A percentile compares a stretch with the other conserved stretches of the same genome.
Evolutionary conservation across 2,329 filamentous ascomycete species (phyloP).

Genomic region (Clonostachys rosea): DNA sequence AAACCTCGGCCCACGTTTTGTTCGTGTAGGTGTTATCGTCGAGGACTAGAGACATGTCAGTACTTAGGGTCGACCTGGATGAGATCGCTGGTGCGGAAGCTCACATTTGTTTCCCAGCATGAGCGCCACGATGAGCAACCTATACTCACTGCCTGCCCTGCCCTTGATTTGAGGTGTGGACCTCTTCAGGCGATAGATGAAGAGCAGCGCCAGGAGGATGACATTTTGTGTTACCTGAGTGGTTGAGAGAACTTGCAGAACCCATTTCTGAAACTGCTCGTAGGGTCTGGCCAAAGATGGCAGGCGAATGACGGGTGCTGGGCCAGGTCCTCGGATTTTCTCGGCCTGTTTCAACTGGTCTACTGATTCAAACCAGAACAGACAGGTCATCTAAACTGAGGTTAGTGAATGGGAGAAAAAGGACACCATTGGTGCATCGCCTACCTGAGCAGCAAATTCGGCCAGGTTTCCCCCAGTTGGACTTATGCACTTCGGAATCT

Average conservation of each 20-base stretch:
- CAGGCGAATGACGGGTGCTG: constrained; percentile 41
- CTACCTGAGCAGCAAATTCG: constrained; percentile 79
- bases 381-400: constrained; percentile 71
- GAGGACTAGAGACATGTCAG: constrained; percentile 53
- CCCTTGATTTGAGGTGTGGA: constrained; percentile 86
- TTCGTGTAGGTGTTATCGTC: constrained; percentile 99
- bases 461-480: constrained; percentile 70
- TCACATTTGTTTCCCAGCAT: constrained; percentile 97
- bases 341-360: constrained; percentile 74
- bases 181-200: constrained; percentile 90
- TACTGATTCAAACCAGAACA: constrained; percentile 96
- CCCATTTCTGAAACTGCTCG: constrained; percentile 87
- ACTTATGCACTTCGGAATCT: constrained; percentile 73
- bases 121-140: constrained; percentile 85
- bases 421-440: constrained; percentile 7
- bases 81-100: constrained; percentile 15
- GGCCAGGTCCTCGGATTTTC: constrained; percentile 38
- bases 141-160: constrained; percentile 88
- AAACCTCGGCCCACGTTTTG: constrained; percentile 99
- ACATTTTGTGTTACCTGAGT: constrained; percentile 97
- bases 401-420: background rate
- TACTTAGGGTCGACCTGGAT: constrained; percentile 8
- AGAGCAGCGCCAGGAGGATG: constrained; percentile 81
- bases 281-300: constrained; percentile 70
- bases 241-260: constrained; percentile 82